Evolutionary conservation across 306 rosid genomes (phyloP), one percentile per base, ranked within the genome.

Genomic region (Pterocarpus santalinus): DNA sequence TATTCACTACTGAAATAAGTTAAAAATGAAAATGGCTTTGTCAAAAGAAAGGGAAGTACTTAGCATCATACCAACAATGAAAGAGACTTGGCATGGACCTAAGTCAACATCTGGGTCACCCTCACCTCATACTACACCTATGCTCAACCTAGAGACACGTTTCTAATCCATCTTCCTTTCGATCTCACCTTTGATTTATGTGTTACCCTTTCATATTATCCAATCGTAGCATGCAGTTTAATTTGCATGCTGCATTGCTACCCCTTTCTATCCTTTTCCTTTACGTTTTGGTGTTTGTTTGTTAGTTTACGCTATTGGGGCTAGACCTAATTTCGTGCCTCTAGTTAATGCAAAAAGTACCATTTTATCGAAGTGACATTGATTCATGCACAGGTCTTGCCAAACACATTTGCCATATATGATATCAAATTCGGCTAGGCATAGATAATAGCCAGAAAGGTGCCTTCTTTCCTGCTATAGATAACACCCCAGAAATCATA

Each of bases 371-470:
- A 84, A 75, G 65, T 67, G 78, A 14, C 46, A 69, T 56, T 64
- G 82, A 73, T 78, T 61, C n/a, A 61, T 55, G 67, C 69, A 75
- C 65, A 14, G n/a, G 57, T 77, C 39, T 81, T 10, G 81, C 85
- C 83, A 65, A 77, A 55, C 75, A 36, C 8, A 8, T 15, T 69
- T 83, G 76, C 87, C 86, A 77, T 78, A 69, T 81, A 2, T 34
- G 57, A 53, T 52, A 53, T 51, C 44, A 77, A 52, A 73, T 63
- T 49, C 47, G 32, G 81, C 78, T 85, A 77, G 89, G 87, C 86
- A 85, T 60, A 32, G 28, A 61, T 60, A 62, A 53, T 67, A 46
- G 13, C 46, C 3, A 60, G 62, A 86, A 88, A 88, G 87, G 16
- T 75, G 36, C 41, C 47, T 74, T 47, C 32, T 52, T 52, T n/a